These are phyloP conservation scores for Aspergillus sojae DNA, from an alignment of 2,329 filamentous ascomycete genomes.

Conservation along the genomic window DNA sequence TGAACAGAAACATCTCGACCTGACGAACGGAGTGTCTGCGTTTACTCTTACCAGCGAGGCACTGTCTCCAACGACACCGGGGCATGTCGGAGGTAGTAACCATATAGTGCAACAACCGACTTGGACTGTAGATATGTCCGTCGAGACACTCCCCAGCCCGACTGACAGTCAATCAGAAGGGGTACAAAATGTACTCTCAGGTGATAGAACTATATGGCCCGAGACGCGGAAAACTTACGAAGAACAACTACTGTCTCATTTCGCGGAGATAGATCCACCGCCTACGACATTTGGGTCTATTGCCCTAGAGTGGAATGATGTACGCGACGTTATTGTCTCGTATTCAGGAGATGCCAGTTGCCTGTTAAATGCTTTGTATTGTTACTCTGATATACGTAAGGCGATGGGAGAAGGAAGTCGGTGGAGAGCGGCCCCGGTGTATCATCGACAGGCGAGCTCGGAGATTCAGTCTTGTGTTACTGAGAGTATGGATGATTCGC, in stretches of 20 bases:
- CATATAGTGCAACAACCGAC: not conserved
- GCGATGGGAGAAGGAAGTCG: conserved; percentile 28
- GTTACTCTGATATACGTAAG: conserved; percentile 37
- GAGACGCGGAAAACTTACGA: conserved; percentile 27
- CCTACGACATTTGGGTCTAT: conserved; percentile 36
- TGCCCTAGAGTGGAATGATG: conserved; percentile 37
- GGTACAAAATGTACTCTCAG: not conserved
- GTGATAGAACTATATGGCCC: conserved; percentile 20
- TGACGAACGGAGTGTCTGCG: conserved; percentile 26
- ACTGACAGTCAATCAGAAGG: not conserved
- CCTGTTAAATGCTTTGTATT: conserved; percentile 35
- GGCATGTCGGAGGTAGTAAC: not conserved
- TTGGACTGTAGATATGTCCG: not conserved
- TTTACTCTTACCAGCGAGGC: conserved; percentile 18
- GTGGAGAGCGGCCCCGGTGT: conserved; percentile 32
- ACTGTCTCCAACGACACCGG: conserved; percentile 5
- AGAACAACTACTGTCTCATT: conserved; percentile 34
- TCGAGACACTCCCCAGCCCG: not conserved
- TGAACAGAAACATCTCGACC: conserved; percentile 37
- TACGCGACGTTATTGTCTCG: conserved; percentile 27
- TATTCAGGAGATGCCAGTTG: conserved; percentile 29
- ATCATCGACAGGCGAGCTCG: conserved; percentile 34
- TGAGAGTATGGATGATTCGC: conserved; percentile 28
- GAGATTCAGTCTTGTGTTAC: conserved; percentile 33
- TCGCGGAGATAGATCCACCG: conserved; percentile 30